phyloP scores from a whole-genome alignment of 257 asterid genomes.

The Solanum habrochaites region DNA sequence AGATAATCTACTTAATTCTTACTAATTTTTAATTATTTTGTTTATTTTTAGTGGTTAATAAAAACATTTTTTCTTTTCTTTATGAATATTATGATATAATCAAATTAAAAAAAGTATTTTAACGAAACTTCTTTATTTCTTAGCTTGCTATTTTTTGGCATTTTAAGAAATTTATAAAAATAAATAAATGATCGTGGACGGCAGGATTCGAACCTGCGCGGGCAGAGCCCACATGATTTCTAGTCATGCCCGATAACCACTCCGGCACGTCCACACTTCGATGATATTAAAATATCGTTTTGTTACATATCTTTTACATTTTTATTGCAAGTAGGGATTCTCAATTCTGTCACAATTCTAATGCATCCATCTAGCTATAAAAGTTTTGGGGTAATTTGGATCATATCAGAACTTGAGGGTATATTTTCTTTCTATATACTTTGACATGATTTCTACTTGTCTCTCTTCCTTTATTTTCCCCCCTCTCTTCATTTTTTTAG shows the following conservation, averaged over 20 bases:
- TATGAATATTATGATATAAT: too few relatives aligned
- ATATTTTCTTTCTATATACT: neutral
- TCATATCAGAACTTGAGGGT: neutral
- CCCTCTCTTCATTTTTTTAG: too few relatives aligned
- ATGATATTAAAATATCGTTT: rapidly evolving
- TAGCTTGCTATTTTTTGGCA: too few relatives aligned
- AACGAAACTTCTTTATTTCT: neutral
- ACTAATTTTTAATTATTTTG: too few relatives aligned
- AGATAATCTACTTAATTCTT: too few relatives aligned
- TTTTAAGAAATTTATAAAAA: neutral
- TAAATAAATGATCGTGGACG: constrained; percentile 49
- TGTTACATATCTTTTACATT: rapidly evolving
- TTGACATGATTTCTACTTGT: neutral
- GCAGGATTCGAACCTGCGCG: constrained; percentile 99
- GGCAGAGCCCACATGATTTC: constrained; percentile 99
- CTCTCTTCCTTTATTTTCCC: neutral
- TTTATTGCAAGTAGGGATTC: neutral
- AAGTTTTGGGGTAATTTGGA: neutral
- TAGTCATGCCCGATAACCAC: constrained; percentile 99
- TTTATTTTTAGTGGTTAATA: too few relatives aligned
- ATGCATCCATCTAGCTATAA: neutral
- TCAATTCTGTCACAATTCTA: neutral
- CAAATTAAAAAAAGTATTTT: too few relatives aligned
- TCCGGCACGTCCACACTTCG: constrained; percentile 85
- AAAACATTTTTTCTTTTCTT: too few relatives aligned